A percentile compares a stretch with the other conserved stretches of the same genome.
phyloP scores from a whole-genome alignment of 225 moss, liverwort and hornwort genomes.

The Polytrichum commune region DNA sequence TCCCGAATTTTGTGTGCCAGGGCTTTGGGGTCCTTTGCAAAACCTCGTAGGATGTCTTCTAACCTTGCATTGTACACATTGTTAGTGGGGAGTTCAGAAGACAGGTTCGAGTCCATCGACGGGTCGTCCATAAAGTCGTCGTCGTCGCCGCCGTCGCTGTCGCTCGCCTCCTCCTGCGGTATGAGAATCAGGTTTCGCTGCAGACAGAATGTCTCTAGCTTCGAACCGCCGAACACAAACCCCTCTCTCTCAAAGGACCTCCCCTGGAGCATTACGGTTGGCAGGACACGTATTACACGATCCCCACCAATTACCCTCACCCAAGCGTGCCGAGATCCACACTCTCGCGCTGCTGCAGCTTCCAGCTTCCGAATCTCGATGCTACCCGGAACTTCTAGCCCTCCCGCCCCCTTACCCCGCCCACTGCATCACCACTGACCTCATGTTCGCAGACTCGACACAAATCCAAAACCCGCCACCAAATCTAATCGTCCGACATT shows the following conservation, averaged over 20 bases:
- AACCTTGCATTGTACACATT: constrained; percentile 20
- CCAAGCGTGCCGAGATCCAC: no score
- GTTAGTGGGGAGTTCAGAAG: constrained; percentile 13
- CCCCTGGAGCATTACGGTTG: constrained; percentile 16
- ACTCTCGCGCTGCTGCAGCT: no score
- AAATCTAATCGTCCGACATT: no score
- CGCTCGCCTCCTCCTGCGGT: constrained; percentile 9
- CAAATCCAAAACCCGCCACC: no score
- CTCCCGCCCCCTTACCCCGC: no score
- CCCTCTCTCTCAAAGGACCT: constrained; percentile 26
- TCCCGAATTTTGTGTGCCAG: constrained; percentile 23
- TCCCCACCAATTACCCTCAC: no score
- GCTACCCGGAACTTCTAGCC: no score
- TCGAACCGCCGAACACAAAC: constrained; percentile 22
- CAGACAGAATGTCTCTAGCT: constrained; percentile 15
- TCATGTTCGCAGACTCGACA: no score
- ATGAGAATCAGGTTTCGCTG: constrained; percentile 22
- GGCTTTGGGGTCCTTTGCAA: constrained; percentile 24
- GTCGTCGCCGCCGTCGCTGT: no score
- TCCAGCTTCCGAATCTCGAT: no score
- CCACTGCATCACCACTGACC: no score
- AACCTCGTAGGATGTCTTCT: constrained; percentile 21
- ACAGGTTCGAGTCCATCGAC: constrained; percentile 8
- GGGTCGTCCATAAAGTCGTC: constrained; percentile 8
- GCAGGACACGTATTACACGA: not conserved